Evolutionary conservation across 371 early-diverging fungal genomes (phyloP), one percentile per base, ranked within the genome.

Genomic region (Apophysomyces variabilis): DNA sequence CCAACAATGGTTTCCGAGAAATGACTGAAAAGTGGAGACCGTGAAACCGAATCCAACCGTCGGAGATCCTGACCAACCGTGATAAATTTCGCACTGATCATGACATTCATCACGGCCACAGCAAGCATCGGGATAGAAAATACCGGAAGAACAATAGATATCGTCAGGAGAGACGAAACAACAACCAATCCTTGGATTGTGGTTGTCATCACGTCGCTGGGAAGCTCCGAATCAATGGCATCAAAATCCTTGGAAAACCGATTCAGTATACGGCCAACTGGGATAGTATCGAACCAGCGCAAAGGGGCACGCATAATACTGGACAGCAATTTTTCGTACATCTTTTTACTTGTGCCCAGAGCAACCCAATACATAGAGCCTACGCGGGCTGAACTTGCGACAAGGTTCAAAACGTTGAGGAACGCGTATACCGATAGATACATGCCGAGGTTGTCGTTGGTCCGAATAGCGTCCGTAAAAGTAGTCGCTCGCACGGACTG

Each of bases 281-380:
- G 97, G 12, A 95, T 97, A 18, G 82, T 88, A 57, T 96, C 96
- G 70, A 94, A 95, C 79, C 95, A 96, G 16, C 90, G 82, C 37
- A 94, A 78, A 35, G 84, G 86, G 1, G 92, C 90, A 8, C 80
- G 82, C 58, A 92, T 68, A 9, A 92, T 79, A 3, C 85, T 71
- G 6, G 65, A 62, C 60, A 92, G 64, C 6, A 90, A 71, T 39
- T 69, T 64, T 41, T 73, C 81, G 64, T 91, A 85, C 12, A 88
- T 66, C 0, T 66, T 72, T 38, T 69, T 69, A 32, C 85, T 82
- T 3, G 87, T 86, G 7, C 71, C 61, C 13, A 88, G 68, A 0
- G 82, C 78, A 7, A 85, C 86, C 46, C 69, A 70, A 61, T 91
- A 78, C 37, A 79, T 66, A 32, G 73, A 66, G 35, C 65, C 74